phyloP scores from a whole-genome alignment of 169 alveolate species.

The Cryptosporidium sp. region DNA sequence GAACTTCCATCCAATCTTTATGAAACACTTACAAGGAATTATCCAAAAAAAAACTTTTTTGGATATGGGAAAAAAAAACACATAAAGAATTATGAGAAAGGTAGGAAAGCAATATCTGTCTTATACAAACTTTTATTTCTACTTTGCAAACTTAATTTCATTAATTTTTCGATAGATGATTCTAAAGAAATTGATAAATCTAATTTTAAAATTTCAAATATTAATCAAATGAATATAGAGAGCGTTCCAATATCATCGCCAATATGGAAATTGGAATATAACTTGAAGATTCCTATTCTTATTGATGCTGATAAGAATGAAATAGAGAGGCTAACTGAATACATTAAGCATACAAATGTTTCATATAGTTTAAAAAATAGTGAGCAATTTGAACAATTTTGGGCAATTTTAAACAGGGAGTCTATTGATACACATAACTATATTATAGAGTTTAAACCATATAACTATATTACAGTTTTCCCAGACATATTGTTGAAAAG shows the following conservation, averaged over 20 bases:
- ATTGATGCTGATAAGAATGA: neutral
- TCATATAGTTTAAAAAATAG: neutral
- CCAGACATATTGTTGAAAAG: constrained; percentile 55
- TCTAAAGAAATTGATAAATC: neutral
- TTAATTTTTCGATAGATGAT: neutral
- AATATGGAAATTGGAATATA: constrained; percentile 17
- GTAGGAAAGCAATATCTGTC: constrained; percentile 41
- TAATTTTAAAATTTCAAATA: neutral
- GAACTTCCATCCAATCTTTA: constrained; percentile 47
- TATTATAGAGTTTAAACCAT: neutral
- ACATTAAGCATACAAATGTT: constrained; percentile 6
- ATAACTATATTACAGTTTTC: neutral
- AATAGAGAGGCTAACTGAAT: constrained; percentile 5
- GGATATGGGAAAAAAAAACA: neutral
- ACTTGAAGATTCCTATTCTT: constrained; percentile 16
- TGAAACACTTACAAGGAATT: constrained; percentile 51
- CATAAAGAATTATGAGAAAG: neutral
- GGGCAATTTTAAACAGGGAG: constrained; percentile 18
- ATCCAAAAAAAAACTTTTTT: constrained; percentile 7
- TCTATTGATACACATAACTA: constrained; percentile 29
- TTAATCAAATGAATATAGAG: neutral
- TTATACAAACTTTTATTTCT: constrained; percentile 7
- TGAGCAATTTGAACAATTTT: constrained; percentile 34
- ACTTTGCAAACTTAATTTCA: constrained; percentile 27
- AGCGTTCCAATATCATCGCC: constrained; percentile 15